Conservation (phyloP, 2,329 filamentous ascomycete species). For the Ophiostoma ips region DNA sequence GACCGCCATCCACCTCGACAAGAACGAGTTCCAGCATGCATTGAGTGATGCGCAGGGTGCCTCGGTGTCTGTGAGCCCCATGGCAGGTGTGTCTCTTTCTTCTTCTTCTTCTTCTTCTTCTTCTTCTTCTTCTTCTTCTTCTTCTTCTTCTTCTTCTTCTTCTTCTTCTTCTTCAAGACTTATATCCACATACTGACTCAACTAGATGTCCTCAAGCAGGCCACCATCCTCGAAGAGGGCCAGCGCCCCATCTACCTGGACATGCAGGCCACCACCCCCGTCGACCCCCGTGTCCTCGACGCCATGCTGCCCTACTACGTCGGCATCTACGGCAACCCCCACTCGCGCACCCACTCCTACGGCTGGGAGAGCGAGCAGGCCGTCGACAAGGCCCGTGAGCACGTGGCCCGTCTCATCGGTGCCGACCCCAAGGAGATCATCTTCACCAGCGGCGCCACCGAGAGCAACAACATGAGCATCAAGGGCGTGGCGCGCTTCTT, state of each 20-base stretch:
- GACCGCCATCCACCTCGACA: slow-evolving; percentile 72
- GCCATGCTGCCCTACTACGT: slow-evolving; percentile 93
- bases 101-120: not conserved
- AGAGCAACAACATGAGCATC: slow-evolving; percentile 99
- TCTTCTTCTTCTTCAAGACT: not conserved
- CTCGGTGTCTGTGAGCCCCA: slow-evolving; percentile 56
- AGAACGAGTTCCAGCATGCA: slow-evolving; percentile 60
- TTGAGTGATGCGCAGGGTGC: slow-evolving; percentile 25
- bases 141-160: not conserved
- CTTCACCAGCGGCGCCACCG: slow-evolving; percentile 93
- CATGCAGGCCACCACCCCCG: slow-evolving; percentile 93
- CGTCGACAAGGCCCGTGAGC: slow-evolving; percentile 69
- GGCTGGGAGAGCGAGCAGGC: slow-evolving; percentile 97
- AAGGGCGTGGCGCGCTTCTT: slow-evolving; percentile 97
- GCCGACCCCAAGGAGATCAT: slow-evolving; percentile 97
- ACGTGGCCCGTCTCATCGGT: slow-evolving; percentile 77
- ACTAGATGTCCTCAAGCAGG: slow-evolving; percentile 74
- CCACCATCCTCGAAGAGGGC: slow-evolving; percentile 84
- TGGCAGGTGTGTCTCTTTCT: slow-evolving; percentile 40
- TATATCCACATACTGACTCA: not conserved
- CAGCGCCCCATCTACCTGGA: slow-evolving; percentile 92
- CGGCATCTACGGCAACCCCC: slow-evolving; percentile 89
- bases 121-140: not conserved
- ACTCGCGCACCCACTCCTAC: slow-evolving; percentile 94
- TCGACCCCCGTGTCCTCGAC: slow-evolving; percentile 88